Conservation (phyloP, 345 rosid genomes). For the Linum trigynum region DNA sequence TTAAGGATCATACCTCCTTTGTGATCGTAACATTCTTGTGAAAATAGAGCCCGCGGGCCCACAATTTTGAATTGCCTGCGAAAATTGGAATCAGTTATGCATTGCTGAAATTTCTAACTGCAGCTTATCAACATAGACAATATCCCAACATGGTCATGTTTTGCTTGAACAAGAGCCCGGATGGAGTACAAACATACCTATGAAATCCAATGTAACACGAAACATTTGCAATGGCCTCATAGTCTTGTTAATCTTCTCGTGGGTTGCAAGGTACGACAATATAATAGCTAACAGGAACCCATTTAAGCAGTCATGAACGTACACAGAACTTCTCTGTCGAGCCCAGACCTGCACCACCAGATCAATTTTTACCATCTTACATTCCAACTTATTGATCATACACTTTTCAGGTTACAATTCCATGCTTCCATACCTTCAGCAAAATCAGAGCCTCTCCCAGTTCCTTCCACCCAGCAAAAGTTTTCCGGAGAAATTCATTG, state of each 20-base stretch:
- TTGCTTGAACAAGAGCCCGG: not conserved
- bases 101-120: conserved; percentile 3
- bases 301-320: conserved; percentile 67
- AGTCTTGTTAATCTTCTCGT: conserved; percentile 44
- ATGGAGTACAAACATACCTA: conserved; percentile 45
- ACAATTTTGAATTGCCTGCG: conserved; percentile 63
- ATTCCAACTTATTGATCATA: not conserved
- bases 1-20: conserved; percentile 54
- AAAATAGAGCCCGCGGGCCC: conserved; percentile 72
- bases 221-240: conserved; percentile 70
- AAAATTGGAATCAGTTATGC: conserved; percentile 10
- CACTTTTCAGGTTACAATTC: not conserved
- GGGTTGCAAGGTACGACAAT: conserved; percentile 54
- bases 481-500: conserved; percentile 45
- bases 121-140: not conserved
- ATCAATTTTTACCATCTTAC: not conserved
- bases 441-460: conserved; percentile 60
- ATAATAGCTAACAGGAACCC: conserved; percentile 68
- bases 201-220: conserved; percentile 54
- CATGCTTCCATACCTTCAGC: conserved; percentile 45
- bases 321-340: conserved; percentile 68
- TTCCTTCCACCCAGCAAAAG: conserved; percentile 52
- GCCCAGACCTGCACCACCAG: conserved; percentile 67
- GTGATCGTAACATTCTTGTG: conserved; percentile 22
- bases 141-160: not conserved